Evolutionary conservation across 352 stramenopile genomes (phyloP), one percentile per base, ranked within the genome.

Genomic region (Halophytophthora batemanensis): DNA sequence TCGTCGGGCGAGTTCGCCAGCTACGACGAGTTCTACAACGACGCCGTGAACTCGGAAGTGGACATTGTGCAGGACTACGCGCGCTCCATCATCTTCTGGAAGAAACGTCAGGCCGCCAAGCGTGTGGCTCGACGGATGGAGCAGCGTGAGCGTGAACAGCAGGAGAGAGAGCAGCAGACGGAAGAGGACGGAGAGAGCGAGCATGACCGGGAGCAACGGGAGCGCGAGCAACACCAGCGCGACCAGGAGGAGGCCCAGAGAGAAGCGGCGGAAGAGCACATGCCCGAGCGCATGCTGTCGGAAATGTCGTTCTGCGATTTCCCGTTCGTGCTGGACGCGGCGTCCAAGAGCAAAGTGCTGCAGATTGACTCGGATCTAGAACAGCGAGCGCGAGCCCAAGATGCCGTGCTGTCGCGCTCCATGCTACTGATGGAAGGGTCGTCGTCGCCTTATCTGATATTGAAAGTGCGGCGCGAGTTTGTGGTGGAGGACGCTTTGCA

Each of bases 281-380:
- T 77, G 48, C 70, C 74, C 28, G 65, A 70, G 25, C 76, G 77
- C 5, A 78, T 82, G 66, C 66, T 90, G 17, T 89, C 77, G 2
- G 78, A 92, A 40, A 73, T 92, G 61, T 89, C 76, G 2, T 90
- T 92, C 56, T 92, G 78, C 22, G 82, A 92, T 43, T 92, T 86
- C 41, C 74, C 78, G 2, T 92, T 92, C 43, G 75, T 92, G 10
- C 46, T 92, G 28, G 82, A 92, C 38, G 77, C 82, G 14, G 82
- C 74, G 4, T 90, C 77, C n/a, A 92, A 92, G 52, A 86, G 70
- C 45, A 72, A 78, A 33, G 72, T 92, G 2, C 51, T 92, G 19
- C 78, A 92, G 39, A 77, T 90, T 15, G 82, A 92, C 48, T 87
- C 82, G 10, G 78, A 90, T 28, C 61, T 90, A 19, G 78, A 92